Conservation (phyloP, 306 rosid species). For the Styphnolobium japonicum region DNA sequence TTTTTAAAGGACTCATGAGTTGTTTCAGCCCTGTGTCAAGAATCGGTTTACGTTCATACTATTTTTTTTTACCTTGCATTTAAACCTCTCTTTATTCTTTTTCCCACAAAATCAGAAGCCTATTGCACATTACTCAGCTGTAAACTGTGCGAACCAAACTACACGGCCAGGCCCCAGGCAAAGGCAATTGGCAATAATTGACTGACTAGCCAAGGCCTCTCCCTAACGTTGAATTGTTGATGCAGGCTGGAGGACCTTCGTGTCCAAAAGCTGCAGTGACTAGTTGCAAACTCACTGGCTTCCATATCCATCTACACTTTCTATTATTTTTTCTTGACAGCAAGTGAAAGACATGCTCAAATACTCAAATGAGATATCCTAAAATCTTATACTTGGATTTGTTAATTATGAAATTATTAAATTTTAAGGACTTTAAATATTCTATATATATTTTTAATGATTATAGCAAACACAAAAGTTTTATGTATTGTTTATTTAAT, state of each 20-base stretch:
- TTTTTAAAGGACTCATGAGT: not conserved
- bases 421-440: no score
- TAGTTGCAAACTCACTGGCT: not conserved
- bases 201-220: not conserved
- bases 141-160: not conserved
- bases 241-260: not conserved
- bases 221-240: not conserved
- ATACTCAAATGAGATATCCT: not conserved
- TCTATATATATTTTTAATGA: no score
- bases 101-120: not conserved
- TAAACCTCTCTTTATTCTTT: not conserved
- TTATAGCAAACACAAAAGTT: not conserved
- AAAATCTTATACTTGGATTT: not conserved
- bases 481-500: no score
- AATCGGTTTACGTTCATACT: not conserved
- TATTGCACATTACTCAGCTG: not conserved
- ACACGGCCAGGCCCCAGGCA: not conserved
- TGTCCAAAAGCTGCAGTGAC: conserved; percentile 15
- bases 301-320: not conserved
- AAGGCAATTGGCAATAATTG: not conserved
- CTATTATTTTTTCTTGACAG: not conserved
- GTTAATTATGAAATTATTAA: not conserved
- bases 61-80: conserved; percentile 5
- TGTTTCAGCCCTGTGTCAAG: not conserved
- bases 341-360: not conserved